A percentile compares a stretch with the other conserved stretches of the same genome.
Conservation (phyloP, 306 rosid genomes). For the Quercus suber region DNA sequence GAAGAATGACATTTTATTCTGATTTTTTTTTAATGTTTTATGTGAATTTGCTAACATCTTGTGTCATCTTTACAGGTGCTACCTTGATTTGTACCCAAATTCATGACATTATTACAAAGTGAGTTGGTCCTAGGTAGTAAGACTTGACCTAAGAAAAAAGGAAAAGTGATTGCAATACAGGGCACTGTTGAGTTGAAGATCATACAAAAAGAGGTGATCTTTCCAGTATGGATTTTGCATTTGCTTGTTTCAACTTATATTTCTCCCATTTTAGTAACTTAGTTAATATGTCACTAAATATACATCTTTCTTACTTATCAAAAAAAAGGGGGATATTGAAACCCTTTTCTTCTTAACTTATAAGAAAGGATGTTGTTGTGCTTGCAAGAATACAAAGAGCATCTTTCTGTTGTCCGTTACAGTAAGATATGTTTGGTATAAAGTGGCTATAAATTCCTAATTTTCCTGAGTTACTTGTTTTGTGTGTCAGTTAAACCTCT, state of each 20-base stretch:
- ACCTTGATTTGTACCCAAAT: neutral
- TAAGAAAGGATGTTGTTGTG: too few species aligned
- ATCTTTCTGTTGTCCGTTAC: too few species aligned
- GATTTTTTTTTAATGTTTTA: neutral
- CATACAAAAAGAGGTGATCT: neutral
- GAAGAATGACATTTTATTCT: neutral
- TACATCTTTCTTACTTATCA: too few species aligned
- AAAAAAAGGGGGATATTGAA: too few species aligned
- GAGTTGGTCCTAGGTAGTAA: neutral
- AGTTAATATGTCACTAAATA: too few species aligned
- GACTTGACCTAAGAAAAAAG: too few species aligned
- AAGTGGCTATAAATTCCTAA: neutral
- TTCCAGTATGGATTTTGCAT: neutral
- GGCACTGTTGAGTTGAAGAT: neutral
- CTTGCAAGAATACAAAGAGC: too few species aligned
- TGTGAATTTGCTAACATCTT: neutral
- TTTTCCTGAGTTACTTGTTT: neutral
- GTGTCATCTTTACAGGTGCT: neutral
- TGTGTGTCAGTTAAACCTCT: neutral
- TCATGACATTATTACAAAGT: neutral
- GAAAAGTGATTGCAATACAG: neutral
- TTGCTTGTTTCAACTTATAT: neutral
- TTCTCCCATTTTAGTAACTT: too few species aligned
- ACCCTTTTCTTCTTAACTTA: too few species aligned
- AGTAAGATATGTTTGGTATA: too few species aligned